Percentiles rank a stretch among this genome's conserved stretches.
Evolutionary conservation across 1,139 yeast genomes (phyloP).

Genomic region (Nadsonia starkeyi-henricii): DNA sequence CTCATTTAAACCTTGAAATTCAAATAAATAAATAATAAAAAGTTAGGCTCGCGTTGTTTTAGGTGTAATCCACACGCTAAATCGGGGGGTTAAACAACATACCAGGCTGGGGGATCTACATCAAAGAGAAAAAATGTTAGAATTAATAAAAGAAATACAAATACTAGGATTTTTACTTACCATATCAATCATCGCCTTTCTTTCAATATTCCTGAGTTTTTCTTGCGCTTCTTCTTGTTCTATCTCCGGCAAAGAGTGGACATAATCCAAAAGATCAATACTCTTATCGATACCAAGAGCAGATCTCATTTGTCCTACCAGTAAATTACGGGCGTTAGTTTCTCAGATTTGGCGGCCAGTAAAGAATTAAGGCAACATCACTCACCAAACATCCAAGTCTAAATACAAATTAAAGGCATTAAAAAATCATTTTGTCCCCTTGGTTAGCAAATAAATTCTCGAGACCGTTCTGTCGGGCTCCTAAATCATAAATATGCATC

Average conservation of each 20-base stretch:
- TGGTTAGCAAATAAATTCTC: too few relatives aligned
- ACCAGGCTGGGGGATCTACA: constrained; percentile 34
- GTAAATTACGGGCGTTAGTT: not conserved
- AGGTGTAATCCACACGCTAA: too few relatives aligned
- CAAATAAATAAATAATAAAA: too few relatives aligned
- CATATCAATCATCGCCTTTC: constrained; percentile 45
- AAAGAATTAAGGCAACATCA: constrained; percentile 1
- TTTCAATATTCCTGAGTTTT: constrained; percentile 37
- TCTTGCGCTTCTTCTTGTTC: constrained; percentile 32
- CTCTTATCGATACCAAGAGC: constrained; percentile 37
- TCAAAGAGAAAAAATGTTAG: too few relatives aligned
- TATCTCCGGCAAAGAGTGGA: constrained; percentile 28
- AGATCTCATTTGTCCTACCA: constrained; percentile 38
- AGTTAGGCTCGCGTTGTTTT: too few relatives aligned
- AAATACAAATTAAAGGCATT: not conserved
- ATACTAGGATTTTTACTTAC: too few relatives aligned
- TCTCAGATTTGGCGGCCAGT: too few relatives aligned
- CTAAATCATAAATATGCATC: too few relatives aligned
- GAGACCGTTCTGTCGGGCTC: too few relatives aligned
- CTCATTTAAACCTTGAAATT: constrained; percentile 21
- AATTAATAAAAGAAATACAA: too few relatives aligned
- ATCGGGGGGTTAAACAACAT: constrained; percentile 13
- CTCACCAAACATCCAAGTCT: constrained; percentile 47
- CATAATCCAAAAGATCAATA: constrained; percentile 37
- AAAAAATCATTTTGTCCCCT: too few relatives aligned